Conservation (phyloP, 2,329 filamentous ascomycete species). For the Talaromyces sp. region DNA sequence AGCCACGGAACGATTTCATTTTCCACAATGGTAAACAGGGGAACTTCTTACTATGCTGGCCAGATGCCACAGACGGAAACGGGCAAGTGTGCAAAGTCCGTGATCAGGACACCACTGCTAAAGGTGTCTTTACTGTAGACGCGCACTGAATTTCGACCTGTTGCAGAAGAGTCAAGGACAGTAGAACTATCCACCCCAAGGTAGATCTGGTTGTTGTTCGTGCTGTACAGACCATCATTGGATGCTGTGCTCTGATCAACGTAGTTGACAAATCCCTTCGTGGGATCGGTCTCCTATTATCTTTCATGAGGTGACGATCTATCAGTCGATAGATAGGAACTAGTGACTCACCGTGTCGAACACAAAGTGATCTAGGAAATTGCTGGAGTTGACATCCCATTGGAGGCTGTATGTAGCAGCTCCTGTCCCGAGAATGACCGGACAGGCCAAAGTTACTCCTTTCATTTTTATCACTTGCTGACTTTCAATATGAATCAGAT, state of each 20-base stretch:
- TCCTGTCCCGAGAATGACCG: not conserved
- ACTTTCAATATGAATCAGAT: too few relatives aligned
- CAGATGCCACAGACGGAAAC: conserved; percentile 46
- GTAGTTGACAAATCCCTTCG: conserved; percentile 45
- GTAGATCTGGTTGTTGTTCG: conserved; percentile 36
- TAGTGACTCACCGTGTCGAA: conserved; percentile 8
- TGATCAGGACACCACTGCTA: conserved; percentile 43
- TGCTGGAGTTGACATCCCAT: conserved; percentile 12
- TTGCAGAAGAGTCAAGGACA: conserved; percentile 35
- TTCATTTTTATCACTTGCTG: too few relatives aligned
- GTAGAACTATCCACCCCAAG: conserved; percentile 43
- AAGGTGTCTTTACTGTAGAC: conserved; percentile 42
- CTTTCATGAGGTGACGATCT: not conserved
- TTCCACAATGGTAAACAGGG: not conserved
- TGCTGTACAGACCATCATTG: conserved; percentile 34
- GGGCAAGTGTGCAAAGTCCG: conserved; percentile 47
- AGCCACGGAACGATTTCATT: not conserved
- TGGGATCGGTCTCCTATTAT: conserved; percentile 51
- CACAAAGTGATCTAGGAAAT: conserved; percentile 10
- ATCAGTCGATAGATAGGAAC: not conserved
- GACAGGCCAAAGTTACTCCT: not conserved
- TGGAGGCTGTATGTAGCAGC: not conserved
- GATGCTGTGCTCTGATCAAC: conserved; percentile 37
- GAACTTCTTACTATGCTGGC: conserved; percentile 39
- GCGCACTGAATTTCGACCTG: conserved; percentile 43